phyloP scores from a whole-genome alignment of 2,329 filamentous ascomycete species.

The Penicillium olsonii region DNA sequence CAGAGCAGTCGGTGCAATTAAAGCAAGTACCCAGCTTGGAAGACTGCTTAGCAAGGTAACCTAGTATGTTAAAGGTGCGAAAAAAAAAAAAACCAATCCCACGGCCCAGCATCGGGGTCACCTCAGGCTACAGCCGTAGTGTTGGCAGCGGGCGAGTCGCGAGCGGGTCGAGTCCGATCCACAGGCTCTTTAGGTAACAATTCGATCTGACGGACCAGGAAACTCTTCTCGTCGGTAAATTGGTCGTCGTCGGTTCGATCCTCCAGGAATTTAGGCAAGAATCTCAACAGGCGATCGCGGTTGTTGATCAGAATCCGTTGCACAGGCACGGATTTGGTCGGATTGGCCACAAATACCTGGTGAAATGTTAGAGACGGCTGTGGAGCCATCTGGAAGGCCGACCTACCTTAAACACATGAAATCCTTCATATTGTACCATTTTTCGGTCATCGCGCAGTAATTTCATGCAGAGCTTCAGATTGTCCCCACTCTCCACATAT shows the following conservation, averaged over 20 bases:
- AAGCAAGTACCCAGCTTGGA: conserved; percentile 2
- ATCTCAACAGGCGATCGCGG: conserved; percentile 82
- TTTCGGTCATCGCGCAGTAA: conserved; percentile 90
- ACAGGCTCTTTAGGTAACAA: conserved; percentile 45
- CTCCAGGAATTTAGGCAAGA: conserved; percentile 87
- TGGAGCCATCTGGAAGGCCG: background rate
- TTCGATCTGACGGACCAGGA: conserved; percentile 90
- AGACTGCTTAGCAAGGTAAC: conserved; percentile 4
- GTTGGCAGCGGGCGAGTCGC: conserved; percentile 30
- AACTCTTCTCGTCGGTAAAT: conserved; percentile 97
- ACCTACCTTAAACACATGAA: conserved; percentile 90
- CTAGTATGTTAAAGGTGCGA: conserved; percentile 3
- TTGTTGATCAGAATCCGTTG: conserved; percentile 97
- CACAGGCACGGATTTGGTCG: conserved; percentile 94
- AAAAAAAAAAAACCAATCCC: conserved; percentile 12
- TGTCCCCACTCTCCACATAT: conserved; percentile 92
- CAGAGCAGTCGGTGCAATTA: conserved; percentile 20
- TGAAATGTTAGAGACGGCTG: conserved; percentile 20
- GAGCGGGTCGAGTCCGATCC: conserved; percentile 33
- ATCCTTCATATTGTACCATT: conserved; percentile 99
- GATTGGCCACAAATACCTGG: conserved; percentile 93
- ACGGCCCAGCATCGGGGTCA: conserved; percentile 13
- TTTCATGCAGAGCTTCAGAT: conserved; percentile 98
- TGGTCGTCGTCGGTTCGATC: conserved; percentile 97
- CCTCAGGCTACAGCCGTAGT: conserved; percentile 31